A percentile compares a stretch with the other conserved stretches of the same genome.
Conservation (phyloP, 495 filamentous ascomycete genomes). For the Aspergillus taichungensis region DNA sequence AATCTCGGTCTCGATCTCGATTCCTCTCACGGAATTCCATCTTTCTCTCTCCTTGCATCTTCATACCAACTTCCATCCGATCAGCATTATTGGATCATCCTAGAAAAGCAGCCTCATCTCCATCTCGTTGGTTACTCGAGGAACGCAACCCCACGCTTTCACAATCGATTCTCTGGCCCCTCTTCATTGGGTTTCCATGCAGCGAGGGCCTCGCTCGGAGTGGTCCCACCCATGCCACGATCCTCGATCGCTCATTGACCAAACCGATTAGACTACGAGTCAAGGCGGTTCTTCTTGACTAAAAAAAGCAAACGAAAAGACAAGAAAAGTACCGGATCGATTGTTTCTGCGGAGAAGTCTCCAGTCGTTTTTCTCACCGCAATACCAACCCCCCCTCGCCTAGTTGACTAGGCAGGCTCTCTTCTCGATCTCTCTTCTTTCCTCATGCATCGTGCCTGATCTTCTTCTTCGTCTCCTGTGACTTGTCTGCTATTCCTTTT, state of each 20-base stretch:
- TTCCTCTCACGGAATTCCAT: not conserved
- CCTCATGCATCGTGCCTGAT: constrained; percentile 13
- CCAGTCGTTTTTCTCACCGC: constrained; percentile 16
- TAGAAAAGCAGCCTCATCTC: constrained; percentile 1
- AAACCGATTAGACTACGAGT: no score
- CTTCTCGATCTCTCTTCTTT: not conserved
- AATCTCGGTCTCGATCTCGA: no score
- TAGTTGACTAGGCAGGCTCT: not conserved
- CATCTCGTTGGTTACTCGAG: not conserved
- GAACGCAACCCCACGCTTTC: not conserved
- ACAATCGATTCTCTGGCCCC: not conserved
- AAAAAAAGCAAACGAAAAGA: no score
- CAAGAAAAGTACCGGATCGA: no score
- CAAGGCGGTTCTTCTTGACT: no score
- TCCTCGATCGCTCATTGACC: no score
- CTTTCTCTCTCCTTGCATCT: not conserved
- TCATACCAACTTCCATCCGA: no score
- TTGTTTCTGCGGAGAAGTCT: constrained; percentile 10
- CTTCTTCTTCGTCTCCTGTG: not conserved
- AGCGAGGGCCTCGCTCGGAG: constrained; percentile 4
- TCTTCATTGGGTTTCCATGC: constrained; percentile 17
- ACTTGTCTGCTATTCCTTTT: not conserved
- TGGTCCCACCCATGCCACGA: no score
- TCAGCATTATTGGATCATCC: not conserved
- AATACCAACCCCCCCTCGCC: constrained; percentile 7